Evolutionary conservation across 805 yeast species (phyloP), one percentile per base, ranked within the genome.

Genomic region (Candida michaelii): DNA sequence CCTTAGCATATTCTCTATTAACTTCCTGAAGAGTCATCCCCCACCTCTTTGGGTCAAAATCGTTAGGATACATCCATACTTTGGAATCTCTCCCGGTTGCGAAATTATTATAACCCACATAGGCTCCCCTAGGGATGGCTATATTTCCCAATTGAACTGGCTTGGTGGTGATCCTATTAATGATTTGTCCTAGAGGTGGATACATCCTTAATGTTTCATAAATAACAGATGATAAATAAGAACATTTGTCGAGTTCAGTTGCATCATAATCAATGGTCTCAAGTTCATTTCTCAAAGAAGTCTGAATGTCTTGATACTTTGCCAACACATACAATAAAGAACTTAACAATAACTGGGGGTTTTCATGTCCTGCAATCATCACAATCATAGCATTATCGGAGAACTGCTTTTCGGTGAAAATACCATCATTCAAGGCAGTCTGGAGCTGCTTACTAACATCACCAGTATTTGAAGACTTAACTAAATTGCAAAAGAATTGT

Each of bases 311-410:
- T 1, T 58, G 59, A 48, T 70, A 40, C 44, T 77, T 79, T 1
- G 75, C 77, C 19, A 79, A 49, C 11, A 75, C 47, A 43, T 70
- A 79, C 1, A 79, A 48, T 5, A 73, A 51, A 0, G 81, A 74
- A 0, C 75, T 66, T 46, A 79, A 50, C 9, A 79, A 56, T 17
- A 80, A 52, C 45, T 77, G 79, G 0, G 85, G 85, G 46, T 80
- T 80, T 49, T 80, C 85, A 55, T 80, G 85, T 0, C 84, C 85
- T 0, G 85, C 85, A 34, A 80, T 75, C 51, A 79, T 56, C 3
- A 77, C 62, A 13, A 80, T 79, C 7, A 77, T 72, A 13, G 77
- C 64, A 54, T 80, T 80, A 51, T 80, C 84, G 2, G 65, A 56
- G 40, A 77, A 66, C 48, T 79, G 83, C 37, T 69, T 65, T 39